A percentile compares a stretch with the other conserved stretches of the same genome.
Conservation (phyloP, 208 protist species). For the Acanthamoeba healyi region DNA sequence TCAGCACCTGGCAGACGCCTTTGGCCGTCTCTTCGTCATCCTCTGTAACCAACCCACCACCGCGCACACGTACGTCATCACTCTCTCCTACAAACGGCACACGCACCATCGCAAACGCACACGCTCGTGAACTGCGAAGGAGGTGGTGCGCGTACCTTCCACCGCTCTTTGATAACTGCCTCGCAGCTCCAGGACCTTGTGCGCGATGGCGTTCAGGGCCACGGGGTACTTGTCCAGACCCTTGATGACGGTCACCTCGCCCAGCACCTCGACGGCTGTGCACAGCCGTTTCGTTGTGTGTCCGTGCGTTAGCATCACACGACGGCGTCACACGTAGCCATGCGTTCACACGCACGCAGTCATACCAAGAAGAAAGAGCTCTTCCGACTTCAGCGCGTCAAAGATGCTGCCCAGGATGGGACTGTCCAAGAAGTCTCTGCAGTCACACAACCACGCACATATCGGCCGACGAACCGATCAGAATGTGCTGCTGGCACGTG, state of each 20-base stretch:
- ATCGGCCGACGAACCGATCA: no score
- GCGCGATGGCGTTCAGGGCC: not conserved
- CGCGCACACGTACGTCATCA: not conserved
- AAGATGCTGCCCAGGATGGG: constrained; percentile 17
- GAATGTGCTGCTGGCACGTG: not conserved
- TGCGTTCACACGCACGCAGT: not conserved
- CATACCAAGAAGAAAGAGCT: constrained; percentile 24
- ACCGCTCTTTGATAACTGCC: constrained; percentile 1
- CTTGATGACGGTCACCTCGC: constrained; percentile 1
- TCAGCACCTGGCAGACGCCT: constrained; percentile 4
- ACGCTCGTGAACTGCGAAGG: not conserved
- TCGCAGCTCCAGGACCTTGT: not conserved
- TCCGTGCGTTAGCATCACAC: no score
- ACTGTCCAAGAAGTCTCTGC: not conserved
- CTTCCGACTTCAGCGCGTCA: not conserved
- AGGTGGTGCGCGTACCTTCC: not conserved
- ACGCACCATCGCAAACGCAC: no score
- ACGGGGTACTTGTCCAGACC: constrained; percentile 53
- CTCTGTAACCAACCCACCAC: not conserved
- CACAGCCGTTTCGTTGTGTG: no score
- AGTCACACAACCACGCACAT: no score
- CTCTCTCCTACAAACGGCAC: no score
- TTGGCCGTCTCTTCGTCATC: constrained; percentile 33
- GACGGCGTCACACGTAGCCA: no score
- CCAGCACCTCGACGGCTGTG: constrained; percentile 44